Conservation (phyloP, 2,329 filamentous ascomycete species). For the Tolypocladium guangdongense region DNA sequence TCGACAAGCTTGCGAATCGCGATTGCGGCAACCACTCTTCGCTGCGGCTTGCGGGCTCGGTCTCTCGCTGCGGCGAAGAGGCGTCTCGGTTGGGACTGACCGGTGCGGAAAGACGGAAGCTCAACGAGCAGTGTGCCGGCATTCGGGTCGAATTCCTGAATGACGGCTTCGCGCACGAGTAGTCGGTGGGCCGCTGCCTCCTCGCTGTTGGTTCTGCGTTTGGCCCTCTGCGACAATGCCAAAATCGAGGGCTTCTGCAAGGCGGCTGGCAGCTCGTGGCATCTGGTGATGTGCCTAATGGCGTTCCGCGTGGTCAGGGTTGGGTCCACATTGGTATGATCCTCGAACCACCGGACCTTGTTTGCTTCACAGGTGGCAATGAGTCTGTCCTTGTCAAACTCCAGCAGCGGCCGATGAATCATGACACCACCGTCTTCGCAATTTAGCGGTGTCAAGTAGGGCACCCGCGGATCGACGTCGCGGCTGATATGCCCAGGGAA, state of each 20-base stretch:
- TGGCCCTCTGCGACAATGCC: conserved; percentile 42
- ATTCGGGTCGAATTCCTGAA: conserved; percentile 35
- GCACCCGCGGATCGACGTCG: conserved; percentile 11
- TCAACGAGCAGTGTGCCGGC: conserved; percentile 36
- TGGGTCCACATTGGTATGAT: conserved; percentile 68
- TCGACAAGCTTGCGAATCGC: conserved; percentile 36
- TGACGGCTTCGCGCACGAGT: conserved; percentile 34
- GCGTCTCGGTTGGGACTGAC: conserved; percentile 4
- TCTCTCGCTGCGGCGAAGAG: conserved; percentile 12
- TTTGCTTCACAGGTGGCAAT: conserved; percentile 62
- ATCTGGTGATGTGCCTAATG: conserved; percentile 53
- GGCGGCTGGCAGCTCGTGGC: conserved; percentile 54
- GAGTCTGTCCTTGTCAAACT: conserved; percentile 63
- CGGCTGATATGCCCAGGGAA: conserved; percentile 15
- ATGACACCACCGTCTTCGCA: conserved; percentile 56
- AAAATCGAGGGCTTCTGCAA: conserved; percentile 56
- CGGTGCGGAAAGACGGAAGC: conserved; percentile 25
- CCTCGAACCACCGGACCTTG: conserved; percentile 67
- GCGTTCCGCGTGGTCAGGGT: conserved; percentile 75
- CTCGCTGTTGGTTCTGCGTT: conserved; percentile 28
- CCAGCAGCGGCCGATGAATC: conserved; percentile 58
- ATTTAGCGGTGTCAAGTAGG: conserved; percentile 22
- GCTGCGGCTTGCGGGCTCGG: conserved; percentile 19
- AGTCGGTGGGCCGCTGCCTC: conserved; percentile 43
- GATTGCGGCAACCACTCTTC: conserved; percentile 33